Evolutionary conservation across 2,329 filamentous ascomycete species (phyloP), one percentile per base, ranked within the genome.

Genomic region (Apiospora aurea): DNA sequence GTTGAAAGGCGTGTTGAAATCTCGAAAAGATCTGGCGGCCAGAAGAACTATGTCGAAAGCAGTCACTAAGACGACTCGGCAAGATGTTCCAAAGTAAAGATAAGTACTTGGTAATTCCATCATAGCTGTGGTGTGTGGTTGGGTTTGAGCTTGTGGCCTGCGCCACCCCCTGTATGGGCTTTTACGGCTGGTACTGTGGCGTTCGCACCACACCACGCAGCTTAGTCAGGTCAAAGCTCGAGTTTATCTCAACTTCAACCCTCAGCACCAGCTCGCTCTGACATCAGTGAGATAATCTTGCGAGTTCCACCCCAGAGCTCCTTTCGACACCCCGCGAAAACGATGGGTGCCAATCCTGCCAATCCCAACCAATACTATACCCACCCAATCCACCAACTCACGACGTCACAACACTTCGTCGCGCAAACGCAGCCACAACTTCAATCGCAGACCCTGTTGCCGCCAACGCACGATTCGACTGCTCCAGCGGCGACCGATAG

Each of bases 241-340:
- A n/a, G 29, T 61, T 61, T 61, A 61, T 61, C 53, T 61, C 53
- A 61, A 38, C 53, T 61, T 61, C 53, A 61, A 61, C 53, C 29
- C 53, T 61, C 16, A 7, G 18, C 10, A 13, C 29, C 26, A 61
- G 38, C 38, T 7, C 7, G 53, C 53, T 61, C 53, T 61, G 53
- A 61, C 53, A 53, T 24, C 49, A 21, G 29, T 34, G 53, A 61
- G 53, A 61, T 61, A 38, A 38, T 4, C 29, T 10, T 24, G 3
- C 29, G 2, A 34, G 29, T 34, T n/a, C 53, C 53, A 61, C 53
- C 29, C 29, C 53, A 18, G 29, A 38, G 29, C 29, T 51, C n/a
- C 29, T 26, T 8, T n/a, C 29, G 8, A 34, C 29, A 61, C 53
- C 29, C 53, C 29, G 16, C 53, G 26, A 34, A 29, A 61, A 38